Base-by-base conservation (phyloP, 2,329 filamentous ascomycete genomes). In the Cercospora nicotianae region DNA sequence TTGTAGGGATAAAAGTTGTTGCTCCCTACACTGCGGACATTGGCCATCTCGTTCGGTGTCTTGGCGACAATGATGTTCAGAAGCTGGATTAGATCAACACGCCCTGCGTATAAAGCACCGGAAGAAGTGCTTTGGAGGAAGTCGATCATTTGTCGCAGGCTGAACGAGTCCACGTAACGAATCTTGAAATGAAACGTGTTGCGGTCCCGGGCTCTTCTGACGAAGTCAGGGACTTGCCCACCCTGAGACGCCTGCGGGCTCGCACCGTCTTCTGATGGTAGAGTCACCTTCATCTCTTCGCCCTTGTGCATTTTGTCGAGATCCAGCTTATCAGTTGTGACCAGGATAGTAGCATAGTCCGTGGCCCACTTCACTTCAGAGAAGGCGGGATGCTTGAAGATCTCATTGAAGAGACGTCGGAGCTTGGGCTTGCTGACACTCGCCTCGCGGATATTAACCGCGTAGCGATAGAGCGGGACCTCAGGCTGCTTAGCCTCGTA, bases 1-100 rank as follows among this genome's bases (percentile, higher is more conserved):
- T 77, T 65, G 51, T 84, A 73, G 0, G 82, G 80, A 70, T 85
- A 88, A 65, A 84, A 83, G 55, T 83, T 85, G 75, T 87, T 89
- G 3, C 81, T 77, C 0, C 84, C 84, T n/a, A 85, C 79, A 0
- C 82, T 81, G 9, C 81, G 77, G 16, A 86, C 79, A 0, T 77
- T 74, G 0, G 64, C 65, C 6, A 79, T 77, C 1, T 75, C 79
- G 67, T 82, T 85, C 3, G 83, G 81, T 16, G 79, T 75, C 65
- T 85, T 81, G 0, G 83, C 81, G 61, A 89, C 77, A 23, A 89
- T 78, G 36, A 88, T 84, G 72, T 90, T 90, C 65, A 89, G 75
- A 0, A 86, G 82, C 66, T 88, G 86, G 5, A 89, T 80, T 0
- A 86, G 77, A 64, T 87, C 84, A 0, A 80, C 77, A 72, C 85